These are phyloP conservation scores for Puccinia coronata DNA, from an alignment of 1,284 basidiomycete species.

Conservation along the genomic window DNA sequence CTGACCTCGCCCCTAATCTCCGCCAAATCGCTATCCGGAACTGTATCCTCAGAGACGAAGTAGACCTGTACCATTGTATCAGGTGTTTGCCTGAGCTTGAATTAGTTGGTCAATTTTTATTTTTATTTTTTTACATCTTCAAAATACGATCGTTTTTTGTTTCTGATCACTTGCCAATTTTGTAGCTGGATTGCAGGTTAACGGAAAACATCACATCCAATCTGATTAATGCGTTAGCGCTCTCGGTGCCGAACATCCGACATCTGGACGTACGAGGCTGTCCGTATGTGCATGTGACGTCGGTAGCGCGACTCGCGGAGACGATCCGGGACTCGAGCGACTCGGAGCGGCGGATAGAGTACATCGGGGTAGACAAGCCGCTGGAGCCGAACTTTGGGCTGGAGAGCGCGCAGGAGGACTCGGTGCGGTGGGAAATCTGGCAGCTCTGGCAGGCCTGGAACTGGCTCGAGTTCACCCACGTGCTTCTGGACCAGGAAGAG, in stretches of 20 bases:
- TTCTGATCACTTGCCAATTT: too few species aligned
- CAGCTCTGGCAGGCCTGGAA: conserved; percentile 48
- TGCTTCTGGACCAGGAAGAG: conserved; percentile 36
- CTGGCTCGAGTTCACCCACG: conserved; percentile 49
- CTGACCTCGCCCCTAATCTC: conserved; percentile 31
- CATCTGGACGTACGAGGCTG: conserved; percentile 48
- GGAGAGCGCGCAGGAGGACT: conserved; percentile 24
- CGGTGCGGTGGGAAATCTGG: conserved; percentile 41
- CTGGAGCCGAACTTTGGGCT: conserved; percentile 20
- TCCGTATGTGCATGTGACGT: conserved; percentile 33
- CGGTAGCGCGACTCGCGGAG: conserved; percentile 46
- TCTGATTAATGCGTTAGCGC: conserved; percentile 43
- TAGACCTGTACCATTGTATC: conserved; percentile 49
- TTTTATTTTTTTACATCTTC: neutral
- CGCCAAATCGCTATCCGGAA: conserved; percentile 21
- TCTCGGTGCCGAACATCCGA: conserved; percentile 46
- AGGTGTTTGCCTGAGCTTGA: conserved; percentile 48
- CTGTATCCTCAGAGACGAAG: conserved; percentile 45
- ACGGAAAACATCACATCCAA: conserved; percentile 47
- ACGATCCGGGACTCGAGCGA: conserved; percentile 47
- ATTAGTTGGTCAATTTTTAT: conserved; percentile 19
- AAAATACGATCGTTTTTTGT: too few species aligned
- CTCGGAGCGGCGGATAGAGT: conserved; percentile 33
- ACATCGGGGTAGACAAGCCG: conserved; percentile 46
- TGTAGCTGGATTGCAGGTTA: conserved; percentile 41